Evolutionary conservation across 495 filamentous ascomycete species (phyloP), one percentile per base, ranked within the genome.

Genomic region (Aspergillus baeticus): DNA sequence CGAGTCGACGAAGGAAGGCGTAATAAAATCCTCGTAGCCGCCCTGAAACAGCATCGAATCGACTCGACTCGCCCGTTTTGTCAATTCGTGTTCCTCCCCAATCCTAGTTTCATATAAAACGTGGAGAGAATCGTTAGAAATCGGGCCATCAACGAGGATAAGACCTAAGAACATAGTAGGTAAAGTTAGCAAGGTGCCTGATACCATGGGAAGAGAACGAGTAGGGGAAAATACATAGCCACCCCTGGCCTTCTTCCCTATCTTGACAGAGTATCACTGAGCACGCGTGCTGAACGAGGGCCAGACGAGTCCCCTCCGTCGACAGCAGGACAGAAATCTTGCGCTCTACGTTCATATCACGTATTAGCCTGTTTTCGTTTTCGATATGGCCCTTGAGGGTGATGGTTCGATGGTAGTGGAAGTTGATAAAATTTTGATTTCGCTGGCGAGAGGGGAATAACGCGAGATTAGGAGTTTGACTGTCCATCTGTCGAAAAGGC

Each of bases 381-480:
- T 51, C 35, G 15, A 51, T 15, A 10, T 21, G 10, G 20, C 48
- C 35, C 35, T 39, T 51, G 3, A 51, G 48, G 34, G 29, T 35
- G 6, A 51, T 21, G 22, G 48, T 26, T 10, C 48, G 48, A 22
- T 51, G 35, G 31, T 51, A 51, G 26, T 51, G 48, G 17, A 51
- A 38, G 48, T 51, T 51, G 20, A 51, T n/a, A 26, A 51, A 51
- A 23, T 51, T 51, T 14, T 51, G 48, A 6, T 10, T 26, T 15
- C 21, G 48, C 35, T 23, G 13, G 11, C 48, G 48, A n/a, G 48
- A 51, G 14, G 48, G 48, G 17, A 51, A 21, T 5, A 20, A 22
- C 35, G 48, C 48, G 21, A 51, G 48, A 39, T 51, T 51, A 11
- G 48, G 48, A 18, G 48, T 51, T 26, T 51, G 48, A 8, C 8